Evolutionary conservation across 176 grass and related monocot species (phyloP), one percentile per base, ranked within the genome.

Genomic region (Dactylis glomerata): DNA sequence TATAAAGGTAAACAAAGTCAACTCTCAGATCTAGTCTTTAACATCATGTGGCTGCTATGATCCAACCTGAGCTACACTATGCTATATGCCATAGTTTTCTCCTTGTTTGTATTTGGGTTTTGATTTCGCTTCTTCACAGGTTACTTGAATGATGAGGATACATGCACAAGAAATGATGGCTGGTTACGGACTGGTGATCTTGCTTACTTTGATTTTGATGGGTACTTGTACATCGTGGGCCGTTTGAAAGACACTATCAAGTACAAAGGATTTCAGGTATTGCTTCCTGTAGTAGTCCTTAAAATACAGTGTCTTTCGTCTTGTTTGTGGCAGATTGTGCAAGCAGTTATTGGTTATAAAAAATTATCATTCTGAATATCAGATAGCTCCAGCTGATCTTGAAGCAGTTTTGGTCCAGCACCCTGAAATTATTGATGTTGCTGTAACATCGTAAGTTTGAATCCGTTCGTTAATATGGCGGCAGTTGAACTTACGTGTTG

Each of bases 201-300:
- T 78, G 95, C 91, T 57, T 92, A 87, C 88, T 95, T 98, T 73
- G 95, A 98, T 88, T 75, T 83, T 52, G 92, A 98, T 80, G 92
- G 95, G 45, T 92, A 85, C 68, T 71, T 98, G 73, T 92, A 90
- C 82, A 90, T 98, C 78, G 77, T 92, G 78, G 92, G 86, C 80
- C 91, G 96, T 38, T 81, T 93, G 85, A 98, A 98, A 87, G 96
- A 98, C 44, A 91, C 88, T 47, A 95, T 98, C 66, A 98, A 98
- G 56, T 95, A 98, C 80, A 98, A 98, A 85, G 93, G 93, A 58
- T 98, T 92, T 98, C 96, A 95, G 91, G 93, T 98, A 90, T 23
- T 72, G 22, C 64, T 85, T 83, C 13, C 44, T 80, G 52, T 61
- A 79, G 55, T 42, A 59, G 68, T 31, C 41, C 26, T 24, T 80